Percentiles rank a stretch among this genome's conserved stretches.
phyloP scores from a whole-genome alignment of 805 yeast genomes.

The Komagataella pastoris region DNA sequence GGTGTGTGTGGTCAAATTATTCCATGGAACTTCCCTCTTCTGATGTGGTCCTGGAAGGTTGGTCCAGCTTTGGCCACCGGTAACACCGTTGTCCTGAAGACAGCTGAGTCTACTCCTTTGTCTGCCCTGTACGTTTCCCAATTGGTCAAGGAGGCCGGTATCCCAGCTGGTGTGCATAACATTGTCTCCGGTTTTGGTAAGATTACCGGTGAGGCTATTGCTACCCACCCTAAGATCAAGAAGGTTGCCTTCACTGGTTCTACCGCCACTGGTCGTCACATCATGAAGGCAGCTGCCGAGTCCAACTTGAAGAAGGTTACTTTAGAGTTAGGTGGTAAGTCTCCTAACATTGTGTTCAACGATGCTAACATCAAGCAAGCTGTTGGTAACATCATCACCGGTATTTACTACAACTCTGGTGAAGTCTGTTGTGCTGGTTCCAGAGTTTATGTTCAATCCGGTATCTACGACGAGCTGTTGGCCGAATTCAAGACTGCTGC shows the following conservation, averaged over 20 bases:
- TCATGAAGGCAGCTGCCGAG: slow-evolving; percentile 60
- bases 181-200: slow-evolving; percentile 80
- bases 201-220: slow-evolving; percentile 70
- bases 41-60: slow-evolving; percentile 91
- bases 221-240: slow-evolving; percentile 68
- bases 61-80: slow-evolving; percentile 92
- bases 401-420: slow-evolving; percentile 82
- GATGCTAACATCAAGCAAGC: slow-evolving; percentile 62
- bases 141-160: slow-evolving; percentile 67
- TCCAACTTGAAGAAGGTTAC: slow-evolving; percentile 65
- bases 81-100: slow-evolving; percentile 76
- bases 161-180: slow-evolving; percentile 87
- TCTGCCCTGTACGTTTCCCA: slow-evolving; percentile 69
- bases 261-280: slow-evolving; percentile 70
- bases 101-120: slow-evolving; percentile 88
- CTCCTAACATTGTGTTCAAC: slow-evolving; percentile 71
- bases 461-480: slow-evolving; percentile 54
- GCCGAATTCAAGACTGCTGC: slow-evolving; percentile 37
- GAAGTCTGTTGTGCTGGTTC: slow-evolving; percentile 93
- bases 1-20: slow-evolving; percentile 95
- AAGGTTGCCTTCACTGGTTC: slow-evolving; percentile 95
- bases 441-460: slow-evolving; percentile 70
- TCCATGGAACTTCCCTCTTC: slow-evolving; percentile 94
- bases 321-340: slow-evolving; percentile 82
- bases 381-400: slow-evolving; percentile 53